Percentiles rank a stretch among this genome's conserved stretches.
These are phyloP conservation scores for Aegilops umbellulata DNA, from an alignment of 176 grass and related monocot species.

Conservation along the genomic window DNA sequence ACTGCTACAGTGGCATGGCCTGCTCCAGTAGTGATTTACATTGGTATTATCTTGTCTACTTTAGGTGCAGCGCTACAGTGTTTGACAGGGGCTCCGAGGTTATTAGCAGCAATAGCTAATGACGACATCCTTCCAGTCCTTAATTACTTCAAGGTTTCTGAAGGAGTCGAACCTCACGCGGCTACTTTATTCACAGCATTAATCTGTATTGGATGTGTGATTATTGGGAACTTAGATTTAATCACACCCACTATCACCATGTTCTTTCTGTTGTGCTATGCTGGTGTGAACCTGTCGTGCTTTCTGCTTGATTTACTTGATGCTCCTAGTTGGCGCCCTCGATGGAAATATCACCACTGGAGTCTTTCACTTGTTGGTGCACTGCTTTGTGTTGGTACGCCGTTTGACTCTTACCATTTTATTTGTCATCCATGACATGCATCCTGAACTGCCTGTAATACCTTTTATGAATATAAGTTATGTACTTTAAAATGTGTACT, in stretches of 20 bases:
- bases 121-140: constrained; percentile 95
- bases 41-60: constrained; percentile 89
- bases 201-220: constrained; percentile 81
- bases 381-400: constrained; percentile 84
- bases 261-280: constrained; percentile 97
- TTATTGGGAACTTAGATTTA: constrained; percentile 92
- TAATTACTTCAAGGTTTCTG: constrained; percentile 89
- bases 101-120: constrained; percentile 93
- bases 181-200: constrained; percentile 91
- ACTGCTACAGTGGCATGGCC: constrained; percentile 96
- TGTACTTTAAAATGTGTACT: background rate
- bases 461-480: background rate
- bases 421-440: background rate
- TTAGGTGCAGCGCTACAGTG: constrained; percentile 93
- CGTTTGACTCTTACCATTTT: constrained; percentile 3
- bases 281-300: constrained; percentile 89
- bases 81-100: constrained; percentile 87
- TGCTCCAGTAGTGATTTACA: constrained; percentile 81
- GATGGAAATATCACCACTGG: constrained; percentile 99
- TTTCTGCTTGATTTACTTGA: constrained; percentile 94
- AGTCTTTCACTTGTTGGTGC: constrained; percentile 93
- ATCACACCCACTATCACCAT: constrained; percentile 96
- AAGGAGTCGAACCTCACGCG: constrained; percentile 74
- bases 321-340: constrained; percentile 96
- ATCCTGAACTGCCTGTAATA: background rate